Evolutionary conservation across 2,329 filamentous ascomycete species (phyloP).

Genomic region (Exophiala xenobiotica): DNA sequence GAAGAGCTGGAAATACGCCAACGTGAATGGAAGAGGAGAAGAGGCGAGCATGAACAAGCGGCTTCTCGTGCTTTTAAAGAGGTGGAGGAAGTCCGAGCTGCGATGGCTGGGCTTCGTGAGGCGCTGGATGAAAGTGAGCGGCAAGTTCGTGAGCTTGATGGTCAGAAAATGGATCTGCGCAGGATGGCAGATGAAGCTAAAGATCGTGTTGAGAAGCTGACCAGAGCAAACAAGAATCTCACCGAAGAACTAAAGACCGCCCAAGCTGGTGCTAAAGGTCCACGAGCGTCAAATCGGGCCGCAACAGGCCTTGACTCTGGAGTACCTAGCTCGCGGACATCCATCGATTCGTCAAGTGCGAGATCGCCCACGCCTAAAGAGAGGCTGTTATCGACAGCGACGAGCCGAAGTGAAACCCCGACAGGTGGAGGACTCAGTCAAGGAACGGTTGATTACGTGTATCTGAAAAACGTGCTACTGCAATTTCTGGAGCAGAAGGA

Average conservation of each 20-base stretch:
- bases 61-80: slow-evolving; percentile 71
- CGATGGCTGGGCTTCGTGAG: slow-evolving; percentile 74
- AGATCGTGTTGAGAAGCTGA: slow-evolving; percentile 71
- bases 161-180: slow-evolving; percentile 73
- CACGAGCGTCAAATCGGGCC: slow-evolving; percentile 25
- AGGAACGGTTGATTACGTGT: slow-evolving; percentile 57
- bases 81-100: slow-evolving; percentile 69
- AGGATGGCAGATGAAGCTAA: slow-evolving; percentile 76
- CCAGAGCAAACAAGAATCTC: slow-evolving; percentile 64
- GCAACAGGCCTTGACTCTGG: slow-evolving; percentile 42
- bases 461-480: slow-evolving; percentile 65
- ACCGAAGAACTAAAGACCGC: slow-evolving; percentile 58
- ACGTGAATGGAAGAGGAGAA: slow-evolving; percentile 69
- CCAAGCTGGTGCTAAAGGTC: slow-evolving; percentile 39
- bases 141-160: slow-evolving; percentile 79
- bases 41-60: slow-evolving; percentile 72
- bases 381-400: slow-evolving; percentile 36
- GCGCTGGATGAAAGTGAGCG: slow-evolving; percentile 84
- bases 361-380: slow-evolving; percentile 45
- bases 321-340: slow-evolving; percentile 57
- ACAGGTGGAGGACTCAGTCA: slow-evolving; percentile 31
- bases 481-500: slow-evolving; percentile 67
- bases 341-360: slow-evolving; percentile 51
- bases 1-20: slow-evolving; percentile 74
- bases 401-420: slow-evolving; percentile 40